Conservation (phyloP, 2,329 filamentous ascomycete species). For the Beauveria bassiana region DNA sequence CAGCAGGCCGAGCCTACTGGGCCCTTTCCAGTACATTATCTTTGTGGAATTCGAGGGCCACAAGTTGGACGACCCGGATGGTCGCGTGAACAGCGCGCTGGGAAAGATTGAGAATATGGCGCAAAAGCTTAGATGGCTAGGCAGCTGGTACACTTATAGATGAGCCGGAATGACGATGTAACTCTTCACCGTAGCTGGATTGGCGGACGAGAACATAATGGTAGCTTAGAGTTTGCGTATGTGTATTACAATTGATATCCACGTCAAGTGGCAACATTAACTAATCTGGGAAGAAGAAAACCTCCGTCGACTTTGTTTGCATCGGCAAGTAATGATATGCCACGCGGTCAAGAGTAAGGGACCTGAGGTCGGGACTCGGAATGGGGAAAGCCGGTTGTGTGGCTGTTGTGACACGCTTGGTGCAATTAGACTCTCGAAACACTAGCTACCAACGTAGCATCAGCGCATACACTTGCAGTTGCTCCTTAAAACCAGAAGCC, state of each 20-base stretch:
- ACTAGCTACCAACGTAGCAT: too few species aligned
- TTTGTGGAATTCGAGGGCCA: conserved; percentile 82
- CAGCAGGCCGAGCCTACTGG: conserved; percentile 66
- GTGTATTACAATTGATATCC: background rate
- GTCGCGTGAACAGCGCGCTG: conserved; percentile 53
- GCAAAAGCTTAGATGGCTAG: conserved; percentile 59
- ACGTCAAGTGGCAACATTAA: background rate
- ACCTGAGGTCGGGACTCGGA: too few species aligned
- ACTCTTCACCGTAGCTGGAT: too few species aligned
- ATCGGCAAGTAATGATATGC: too few species aligned
- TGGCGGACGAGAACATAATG: background rate
- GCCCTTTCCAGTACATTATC: conserved; percentile 87
- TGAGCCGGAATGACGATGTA: conserved; percentile 9
- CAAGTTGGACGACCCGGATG: conserved; percentile 39
- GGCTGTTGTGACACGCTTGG: too few species aligned
- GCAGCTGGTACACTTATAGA: conserved; percentile 51
- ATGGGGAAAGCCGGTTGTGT: too few species aligned
- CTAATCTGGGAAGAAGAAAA: background rate
- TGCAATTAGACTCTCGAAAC: too few species aligned
- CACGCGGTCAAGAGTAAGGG: too few species aligned
- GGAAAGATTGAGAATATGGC: conserved; percentile 49
- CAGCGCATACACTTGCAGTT: too few species aligned
- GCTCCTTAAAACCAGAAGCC: too few species aligned
- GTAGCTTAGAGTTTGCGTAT: background rate
- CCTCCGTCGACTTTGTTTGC: too few species aligned